These are phyloP conservation scores for Kwoniella bestiolae DNA, from an alignment of 768 basidiomycete species.

Conservation along the genomic window DNA sequence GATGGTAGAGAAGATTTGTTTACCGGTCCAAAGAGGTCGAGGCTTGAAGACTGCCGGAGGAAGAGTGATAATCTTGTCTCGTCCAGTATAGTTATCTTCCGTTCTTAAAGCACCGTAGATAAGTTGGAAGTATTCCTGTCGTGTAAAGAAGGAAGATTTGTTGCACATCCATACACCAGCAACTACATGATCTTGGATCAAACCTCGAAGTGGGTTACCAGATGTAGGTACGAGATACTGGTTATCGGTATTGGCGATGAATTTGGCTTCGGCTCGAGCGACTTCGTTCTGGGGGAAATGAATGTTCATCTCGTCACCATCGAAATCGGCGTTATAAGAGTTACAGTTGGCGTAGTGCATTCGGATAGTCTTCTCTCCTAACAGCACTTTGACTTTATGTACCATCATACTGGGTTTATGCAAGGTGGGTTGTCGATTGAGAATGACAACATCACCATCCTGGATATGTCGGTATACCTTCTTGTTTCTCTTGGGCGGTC, in stretches of 20 bases:
- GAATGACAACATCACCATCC: slow-evolving; percentile 91
- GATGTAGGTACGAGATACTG: slow-evolving; percentile 99
- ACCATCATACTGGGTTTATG: slow-evolving; percentile 99
- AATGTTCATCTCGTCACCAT: slow-evolving; percentile 99
- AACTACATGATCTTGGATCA: slow-evolving; percentile 98
- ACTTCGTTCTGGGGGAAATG: slow-evolving; percentile 98
- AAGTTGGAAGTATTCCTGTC: slow-evolving; percentile 94
- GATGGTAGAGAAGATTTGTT: slow-evolving; percentile 95
- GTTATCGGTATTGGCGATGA: slow-evolving; percentile 96
- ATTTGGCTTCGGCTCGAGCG: slow-evolving; percentile 88
- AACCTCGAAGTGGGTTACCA: slow-evolving; percentile 92
- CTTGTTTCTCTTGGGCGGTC: slow-evolving; percentile 85
- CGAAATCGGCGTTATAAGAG: slow-evolving; percentile 94
- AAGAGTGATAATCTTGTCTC: slow-evolving; percentile 73
- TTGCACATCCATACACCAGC: slow-evolving; percentile 99
- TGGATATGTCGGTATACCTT: slow-evolving; percentile 94
- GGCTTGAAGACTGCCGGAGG: slow-evolving; percentile 95
- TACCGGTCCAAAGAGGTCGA: slow-evolving; percentile 90
- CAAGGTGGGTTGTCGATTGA: slow-evolving; percentile 96
- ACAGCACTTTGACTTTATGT: slow-evolving; percentile 85
- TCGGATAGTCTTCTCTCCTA: slow-evolving; percentile 97
- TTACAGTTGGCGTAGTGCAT: slow-evolving; percentile 99
- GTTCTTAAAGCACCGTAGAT: slow-evolving; percentile 91
- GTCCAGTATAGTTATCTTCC: slow-evolving; percentile 70
- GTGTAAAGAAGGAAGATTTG: slow-evolving; percentile 89